Percentiles rank a stretch among this genome's conserved stretches.
These are phyloP conservation scores for Rhynchosporium secalis DNA, from an alignment of 2,329 filamentous ascomycete species.

Conservation along the genomic window DNA sequence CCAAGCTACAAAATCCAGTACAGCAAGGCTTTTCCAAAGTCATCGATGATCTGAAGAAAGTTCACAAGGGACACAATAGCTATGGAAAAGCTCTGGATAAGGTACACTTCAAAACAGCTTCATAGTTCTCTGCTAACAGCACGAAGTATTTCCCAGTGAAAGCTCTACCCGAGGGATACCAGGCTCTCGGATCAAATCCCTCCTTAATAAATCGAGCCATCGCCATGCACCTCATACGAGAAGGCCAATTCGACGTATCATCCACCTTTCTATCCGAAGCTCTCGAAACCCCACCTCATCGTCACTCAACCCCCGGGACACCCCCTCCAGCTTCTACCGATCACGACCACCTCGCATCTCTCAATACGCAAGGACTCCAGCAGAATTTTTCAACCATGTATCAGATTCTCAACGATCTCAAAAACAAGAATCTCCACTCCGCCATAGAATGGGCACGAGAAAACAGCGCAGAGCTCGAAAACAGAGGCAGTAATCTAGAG, in stretches of 20 bases:
- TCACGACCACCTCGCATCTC: slow-evolving; percentile 50
- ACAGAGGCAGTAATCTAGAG: slow-evolving; percentile 86
- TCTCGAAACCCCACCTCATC: slow-evolving; percentile 46
- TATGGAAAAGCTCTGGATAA: slow-evolving; percentile 86
- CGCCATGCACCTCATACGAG: slow-evolving; percentile 91
- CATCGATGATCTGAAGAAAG: slow-evolving; percentile 77
- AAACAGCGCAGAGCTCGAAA: slow-evolving; percentile 71
- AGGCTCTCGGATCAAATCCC: slow-evolving; percentile 74
- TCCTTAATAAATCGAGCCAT: slow-evolving; percentile 88
- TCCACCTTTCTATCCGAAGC: slow-evolving; percentile 80
- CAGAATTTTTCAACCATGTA: slow-evolving; percentile 89
- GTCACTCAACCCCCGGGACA: slow-evolving; percentile 38
- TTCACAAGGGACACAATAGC: slow-evolving; percentile 77
- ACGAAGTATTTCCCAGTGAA: slow-evolving; percentile 45
- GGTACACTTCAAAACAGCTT: slow-evolving; percentile 46
- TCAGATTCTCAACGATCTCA: slow-evolving; percentile 76
- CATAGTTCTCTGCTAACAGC: slow-evolving; percentile 14
- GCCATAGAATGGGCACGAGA: slow-evolving; percentile 84
- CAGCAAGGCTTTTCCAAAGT: slow-evolving; percentile 79
- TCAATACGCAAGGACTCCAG: slow-evolving; percentile 69
- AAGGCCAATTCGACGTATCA: slow-evolving; percentile 89
- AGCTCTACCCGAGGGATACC: slow-evolving; percentile 74
- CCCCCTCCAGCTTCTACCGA: slow-evolving; percentile 40
- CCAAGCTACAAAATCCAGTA: slow-evolving; percentile 82
- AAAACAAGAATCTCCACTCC: slow-evolving; percentile 70